Conservation (phyloP, 2,329 filamentous ascomycete genomes). For the Fusarium begoniae region DNA sequence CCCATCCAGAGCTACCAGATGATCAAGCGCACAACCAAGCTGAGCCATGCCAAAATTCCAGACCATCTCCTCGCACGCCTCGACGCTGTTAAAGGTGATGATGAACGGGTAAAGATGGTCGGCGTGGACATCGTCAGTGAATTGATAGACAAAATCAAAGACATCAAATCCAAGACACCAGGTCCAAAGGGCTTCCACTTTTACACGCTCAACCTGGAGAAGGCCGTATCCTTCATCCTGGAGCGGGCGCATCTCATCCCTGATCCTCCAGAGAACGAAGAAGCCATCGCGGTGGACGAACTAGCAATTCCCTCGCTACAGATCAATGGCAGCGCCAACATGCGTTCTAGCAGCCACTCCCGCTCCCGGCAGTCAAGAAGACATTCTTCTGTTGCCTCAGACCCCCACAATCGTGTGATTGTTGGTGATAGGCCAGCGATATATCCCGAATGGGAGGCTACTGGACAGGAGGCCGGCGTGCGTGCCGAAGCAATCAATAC, state of each 20-base stretch:
- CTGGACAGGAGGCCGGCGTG: conserved; percentile 80
- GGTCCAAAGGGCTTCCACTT: conserved; percentile 89
- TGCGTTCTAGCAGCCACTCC: conserved; percentile 46
- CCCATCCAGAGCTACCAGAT: conserved; percentile 98
- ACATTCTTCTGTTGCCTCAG: conserved; percentile 82
- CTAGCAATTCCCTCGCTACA: conserved; percentile 45
- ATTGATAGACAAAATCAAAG: conserved; percentile 81
- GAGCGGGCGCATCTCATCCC: conserved; percentile 88
- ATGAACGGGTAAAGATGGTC: conserved; percentile 81
- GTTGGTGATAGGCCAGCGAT: conserved; percentile 71
- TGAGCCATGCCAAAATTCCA: conserved; percentile 89
- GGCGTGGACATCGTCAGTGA: conserved; percentile 87
- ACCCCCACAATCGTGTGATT: conserved; percentile 88
- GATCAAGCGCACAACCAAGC: conserved; percentile 90
- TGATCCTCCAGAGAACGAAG: conserved; percentile 61
- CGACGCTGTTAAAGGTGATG: conserved; percentile 78
- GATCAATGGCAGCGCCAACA: conserved; percentile 59
- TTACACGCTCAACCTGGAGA: conserved; percentile 96
- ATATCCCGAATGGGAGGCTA: conserved; percentile 74
- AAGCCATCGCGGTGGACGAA: conserved; percentile 59
- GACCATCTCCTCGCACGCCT: conserved; percentile 73
- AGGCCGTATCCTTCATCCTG: conserved; percentile 91
- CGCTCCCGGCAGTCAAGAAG: conserved; percentile 61
- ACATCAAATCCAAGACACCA: conserved; percentile 64
- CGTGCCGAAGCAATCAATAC: conserved; percentile 78